These are phyloP conservation scores for Pichia sp. DNA, from an alignment of 1,139 yeast species.

Conservation along the genomic window DNA sequence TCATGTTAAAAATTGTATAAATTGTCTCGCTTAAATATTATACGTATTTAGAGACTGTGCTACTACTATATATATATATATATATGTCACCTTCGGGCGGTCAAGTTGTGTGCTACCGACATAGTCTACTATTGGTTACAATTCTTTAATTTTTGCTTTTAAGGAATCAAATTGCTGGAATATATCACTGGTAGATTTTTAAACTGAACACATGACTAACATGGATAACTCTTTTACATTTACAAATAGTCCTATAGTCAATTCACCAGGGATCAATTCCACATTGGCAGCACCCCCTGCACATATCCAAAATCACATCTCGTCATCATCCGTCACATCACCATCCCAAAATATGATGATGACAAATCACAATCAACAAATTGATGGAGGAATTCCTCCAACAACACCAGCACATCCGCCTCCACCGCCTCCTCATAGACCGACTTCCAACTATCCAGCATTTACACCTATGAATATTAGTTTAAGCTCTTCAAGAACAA, in stretches of 20 bases:
- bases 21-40: no score
- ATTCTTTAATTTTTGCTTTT: no score
- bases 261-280: background rate
- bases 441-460: background rate
- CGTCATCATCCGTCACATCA: background rate
- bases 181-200: no score
- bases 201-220: background rate
- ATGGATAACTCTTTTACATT: conserved; percentile 2
- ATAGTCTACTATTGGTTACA: no score
- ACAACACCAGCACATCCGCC: conserved; percentile 1
- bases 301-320: background rate
- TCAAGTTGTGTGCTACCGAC: no score
- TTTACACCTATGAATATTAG: background rate
- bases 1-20: no score
- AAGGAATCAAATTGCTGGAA: no score
- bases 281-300: background rate
- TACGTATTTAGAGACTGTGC: no score
- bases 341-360: background rate
- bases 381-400: background rate
- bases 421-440: conserved; percentile 3
- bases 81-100: no score
- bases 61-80: background rate
- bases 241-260: conserved; percentile 2
- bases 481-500: background rate
- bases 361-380: background rate